Conservation (phyloP, 2,329 filamentous ascomycete species). For the Colletotrichum phormii region DNA sequence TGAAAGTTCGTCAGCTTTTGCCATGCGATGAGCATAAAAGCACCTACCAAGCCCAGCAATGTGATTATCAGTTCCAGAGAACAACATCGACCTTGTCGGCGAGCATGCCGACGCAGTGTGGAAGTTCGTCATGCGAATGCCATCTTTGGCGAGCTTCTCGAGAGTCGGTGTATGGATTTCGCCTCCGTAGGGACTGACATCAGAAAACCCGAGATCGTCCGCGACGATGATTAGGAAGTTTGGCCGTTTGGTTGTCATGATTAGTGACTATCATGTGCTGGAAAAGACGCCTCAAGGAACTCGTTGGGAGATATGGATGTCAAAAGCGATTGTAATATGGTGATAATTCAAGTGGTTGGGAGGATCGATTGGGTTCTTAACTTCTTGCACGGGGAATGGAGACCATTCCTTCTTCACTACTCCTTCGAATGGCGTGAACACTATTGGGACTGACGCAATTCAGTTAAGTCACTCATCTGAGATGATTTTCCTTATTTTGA, state of each 20-base stretch:
- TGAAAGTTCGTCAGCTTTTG: neutral
- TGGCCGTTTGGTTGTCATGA: constrained; percentile 38
- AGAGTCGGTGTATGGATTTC: constrained; percentile 48
- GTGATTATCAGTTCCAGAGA: constrained; percentile 69
- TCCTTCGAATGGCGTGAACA: too few relatives aligned
- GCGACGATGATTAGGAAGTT: constrained; percentile 50
- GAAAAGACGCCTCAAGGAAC: neutral
- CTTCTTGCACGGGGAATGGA: too few relatives aligned
- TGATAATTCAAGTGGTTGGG: too few relatives aligned
- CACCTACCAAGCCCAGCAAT: constrained; percentile 55
- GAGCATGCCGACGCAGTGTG: constrained; percentile 70
- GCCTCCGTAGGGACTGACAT: constrained; percentile 45
- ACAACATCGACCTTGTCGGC: constrained; percentile 68
- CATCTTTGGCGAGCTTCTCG: constrained; percentile 55
- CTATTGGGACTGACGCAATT: too few relatives aligned
- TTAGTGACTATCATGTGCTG: neutral
- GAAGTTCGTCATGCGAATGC: constrained; percentile 67
- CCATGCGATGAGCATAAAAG: neutral
- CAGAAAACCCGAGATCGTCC: constrained; percentile 49
- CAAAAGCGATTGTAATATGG: too few relatives aligned
- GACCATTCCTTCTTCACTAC: too few relatives aligned
- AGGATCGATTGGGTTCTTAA: too few relatives aligned
- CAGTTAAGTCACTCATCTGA: too few relatives aligned
- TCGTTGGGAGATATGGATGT: too few relatives aligned
- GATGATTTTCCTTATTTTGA: too few relatives aligned